Base-by-base conservation (phyloP, 176 grass and related monocot genomes). In the Eleusine indica region DNA sequence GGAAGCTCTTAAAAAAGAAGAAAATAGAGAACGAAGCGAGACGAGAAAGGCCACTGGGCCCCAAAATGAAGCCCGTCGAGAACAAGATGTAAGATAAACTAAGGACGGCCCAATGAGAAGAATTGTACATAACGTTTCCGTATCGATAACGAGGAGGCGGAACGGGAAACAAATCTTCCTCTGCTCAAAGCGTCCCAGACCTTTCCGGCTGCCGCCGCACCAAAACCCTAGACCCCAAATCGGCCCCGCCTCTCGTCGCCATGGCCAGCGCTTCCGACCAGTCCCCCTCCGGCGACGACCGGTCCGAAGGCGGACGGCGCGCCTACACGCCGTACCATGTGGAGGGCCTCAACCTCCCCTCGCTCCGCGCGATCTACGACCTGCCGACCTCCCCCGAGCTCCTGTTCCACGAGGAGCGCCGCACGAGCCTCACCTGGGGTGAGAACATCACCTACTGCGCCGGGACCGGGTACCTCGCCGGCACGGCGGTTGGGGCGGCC, bases 361-460 rank as follows among this genome's bases (percentile, higher is more conserved):
- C 86, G 3, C 49, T 74, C 77, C 73, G 74, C n/a, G 57, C 65
- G 56, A 75, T 97, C 43, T 92, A 97, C 81, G 92, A 97, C 49
- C 81, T 91, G 70, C 86, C 92, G 46, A 94, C 94, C 74, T 92
- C 94, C 22, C 92, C 88, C 47, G 92, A 97, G 80, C 90, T 86
- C 40, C 84, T 97, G 42, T 97, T 94, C 88, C 57, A 80, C 65
- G 90, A 92, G 41, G 78, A 84, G 80, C 66, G 13, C 53, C 57
- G 82, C 53, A 44, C 74, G 57, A 72, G 41, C 40, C 88, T 78
- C 37, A 63, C 58, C 57, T 97, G 83, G 88, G 78, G 90, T 67
- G 88, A 94, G 22, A 92, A 89, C 69, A 74, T 94, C 51, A 84
- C 88, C 21, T 78, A 83, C 70, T 89, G 85, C 86, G 65, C 88